Percentiles rank a stretch among this genome's conserved stretches.
Conservation (phyloP, 164 flowering plant species). For the Stephania japonica region DNA sequence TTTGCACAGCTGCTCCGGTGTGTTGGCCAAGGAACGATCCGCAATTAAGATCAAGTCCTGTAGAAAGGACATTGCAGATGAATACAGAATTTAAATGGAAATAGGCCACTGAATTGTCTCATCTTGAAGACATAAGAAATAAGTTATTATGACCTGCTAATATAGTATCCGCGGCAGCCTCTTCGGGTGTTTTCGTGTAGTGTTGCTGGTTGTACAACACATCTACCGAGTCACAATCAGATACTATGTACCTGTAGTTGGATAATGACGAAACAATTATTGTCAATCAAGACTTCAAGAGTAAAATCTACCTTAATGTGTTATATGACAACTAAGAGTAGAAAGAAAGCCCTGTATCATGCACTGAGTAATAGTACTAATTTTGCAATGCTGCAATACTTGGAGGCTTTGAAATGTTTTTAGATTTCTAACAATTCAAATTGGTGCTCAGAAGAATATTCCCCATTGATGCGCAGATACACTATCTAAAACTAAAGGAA, state of each 20-base stretch:
- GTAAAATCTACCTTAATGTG: background rate
- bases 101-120: background rate
- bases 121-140: background rate
- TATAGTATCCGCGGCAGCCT: slow-evolving; percentile 68
- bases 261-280: background rate
- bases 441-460: background rate
- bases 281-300: no score
- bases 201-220: slow-evolving; percentile 59
- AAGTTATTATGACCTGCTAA: slow-evolving; percentile 45
- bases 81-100: background rate
- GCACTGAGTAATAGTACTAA: no score
- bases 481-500: background rate
- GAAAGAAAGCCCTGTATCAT: no score
- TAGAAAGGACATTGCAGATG: background rate
- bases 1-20: slow-evolving; percentile 60
- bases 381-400: no score
- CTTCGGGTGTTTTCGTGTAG: slow-evolving; percentile 84
- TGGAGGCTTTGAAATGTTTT: background rate
- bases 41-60: slow-evolving; percentile 85
- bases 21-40: slow-evolving; percentile 55
- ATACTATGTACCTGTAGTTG: slow-evolving; percentile 67
- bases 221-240: slow-evolving; percentile 91
- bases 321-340: background rate
- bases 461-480: background rate
- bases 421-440: background rate